Conservation (phyloP, 129 eudicot genomes). For the Gnaphalium uliginosum region DNA sequence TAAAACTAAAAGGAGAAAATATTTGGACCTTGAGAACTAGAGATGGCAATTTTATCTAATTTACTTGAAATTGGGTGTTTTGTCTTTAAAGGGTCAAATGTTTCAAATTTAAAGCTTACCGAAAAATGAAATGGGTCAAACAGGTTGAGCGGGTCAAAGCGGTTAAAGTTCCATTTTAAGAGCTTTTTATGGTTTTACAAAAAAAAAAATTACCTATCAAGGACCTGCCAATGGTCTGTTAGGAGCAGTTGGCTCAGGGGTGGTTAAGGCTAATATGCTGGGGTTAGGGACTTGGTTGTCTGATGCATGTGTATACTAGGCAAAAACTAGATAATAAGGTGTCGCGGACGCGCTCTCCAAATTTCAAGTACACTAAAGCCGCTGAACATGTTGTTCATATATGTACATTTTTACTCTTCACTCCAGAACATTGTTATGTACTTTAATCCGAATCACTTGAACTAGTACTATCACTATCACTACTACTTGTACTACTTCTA, state of each 20-base stretch:
- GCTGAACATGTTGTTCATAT: conserved; percentile 5
- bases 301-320: background rate
- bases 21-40: background rate
- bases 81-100: too few species aligned
- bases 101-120: too few species aligned
- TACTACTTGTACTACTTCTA: conserved; percentile 23
- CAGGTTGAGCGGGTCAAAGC: background rate
- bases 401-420: conserved; percentile 32
- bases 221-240: background rate
- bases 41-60: background rate
- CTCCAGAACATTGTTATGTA: background rate
- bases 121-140: background rate
- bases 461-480: conserved; percentile 16
- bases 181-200: background rate
- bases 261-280: background rate
- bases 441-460: conserved; percentile 55
- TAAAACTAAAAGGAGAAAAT: background rate
- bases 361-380: background rate
- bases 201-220: too few species aligned
- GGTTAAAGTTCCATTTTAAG: background rate
- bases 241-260: background rate
- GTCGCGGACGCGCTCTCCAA: background rate
- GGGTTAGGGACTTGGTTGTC: background rate
- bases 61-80: background rate
- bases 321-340: background rate